Base-by-base conservation (phyloP, 116 monocot species). In the Posidonia oceanica region DNA sequence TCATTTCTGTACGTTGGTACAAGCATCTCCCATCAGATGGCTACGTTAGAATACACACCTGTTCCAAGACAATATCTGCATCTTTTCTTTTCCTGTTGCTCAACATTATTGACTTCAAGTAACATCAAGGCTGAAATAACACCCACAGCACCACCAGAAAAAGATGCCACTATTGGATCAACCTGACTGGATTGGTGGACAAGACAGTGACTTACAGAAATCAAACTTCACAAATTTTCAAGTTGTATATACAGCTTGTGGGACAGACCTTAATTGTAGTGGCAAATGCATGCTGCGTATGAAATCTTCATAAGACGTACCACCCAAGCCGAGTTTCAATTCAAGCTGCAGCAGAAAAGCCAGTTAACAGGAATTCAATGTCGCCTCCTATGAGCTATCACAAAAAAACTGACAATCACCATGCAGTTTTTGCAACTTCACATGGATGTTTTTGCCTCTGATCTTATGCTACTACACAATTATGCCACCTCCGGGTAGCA, bases 251-350 rank as follows among this genome's bases (percentile, higher is more conserved):
- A 20, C n/a, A n/a, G 14, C 36, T 36, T 39, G 29, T 3, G 15
- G 57, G 62, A 39, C 15, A 36, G 62, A 90, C 94, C 94, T 94
- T 79, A 94, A 64, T 76, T 94, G 94, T 61, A 85, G 62, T 22
- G 94, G 90, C 54, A 94, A 75, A 72, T 94, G 94, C 82, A 94
- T 21, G 54, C 73, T 90, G 20, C 80, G 74, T 64, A 90, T 94
- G 75, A 94, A 94, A 87, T 94, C 90, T 80, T 86, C 90, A 77
- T 94, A 94, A 37, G 94, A 94, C 22, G 94, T 94, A 52, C 94
- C 94, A 54, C 94, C 90, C 11, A 94, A 44, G 8, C 90, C 94
- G 69, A 94, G 72, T 76, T 94, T 94, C 59, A 94, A 75, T 63
- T 94, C 94, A 64, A 94, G 81, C 94, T 94, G 68, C 22, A 68